Evolutionary conservation across 108 stramenopile species (phyloP).

Genomic region (Cyclotella choctawhatcheeana): DNA sequence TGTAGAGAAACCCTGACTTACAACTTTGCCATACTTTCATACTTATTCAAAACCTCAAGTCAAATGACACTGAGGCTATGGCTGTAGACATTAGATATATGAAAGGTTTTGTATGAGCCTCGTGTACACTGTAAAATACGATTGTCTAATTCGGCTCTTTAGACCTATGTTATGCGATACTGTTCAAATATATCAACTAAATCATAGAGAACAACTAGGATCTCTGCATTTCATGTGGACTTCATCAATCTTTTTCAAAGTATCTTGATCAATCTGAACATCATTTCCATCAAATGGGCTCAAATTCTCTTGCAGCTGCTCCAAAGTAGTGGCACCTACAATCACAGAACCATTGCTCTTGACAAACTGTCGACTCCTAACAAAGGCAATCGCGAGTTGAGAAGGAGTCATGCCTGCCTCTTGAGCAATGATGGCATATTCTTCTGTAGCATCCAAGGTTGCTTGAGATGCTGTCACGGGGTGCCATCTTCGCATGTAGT

Average conservation of each 20-base stretch:
- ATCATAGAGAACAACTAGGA: slow-evolving; percentile 51
- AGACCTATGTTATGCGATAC: too few relatives aligned
- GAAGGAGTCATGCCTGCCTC: slow-evolving; percentile 74
- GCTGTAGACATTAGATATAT: too few relatives aligned
- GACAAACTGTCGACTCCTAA: slow-evolving; percentile 79
- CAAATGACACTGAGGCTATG: too few relatives aligned
- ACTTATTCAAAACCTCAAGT: too few relatives aligned
- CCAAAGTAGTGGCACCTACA: slow-evolving; percentile 90
- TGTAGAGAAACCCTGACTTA: too few relatives aligned
- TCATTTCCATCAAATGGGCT: slow-evolving; percentile 48
- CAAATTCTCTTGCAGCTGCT: slow-evolving; percentile 84
- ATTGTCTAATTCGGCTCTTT: too few relatives aligned
- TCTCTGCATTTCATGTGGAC: slow-evolving; percentile 81
- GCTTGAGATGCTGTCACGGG: slow-evolving; percentile 53
- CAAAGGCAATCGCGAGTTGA: slow-evolving; percentile 85
- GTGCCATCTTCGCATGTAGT: slow-evolving; percentile 83
- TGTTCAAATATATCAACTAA: background rate
- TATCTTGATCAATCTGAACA: slow-evolving; percentile 58
- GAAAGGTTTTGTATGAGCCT: too few relatives aligned
- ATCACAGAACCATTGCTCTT: slow-evolving; percentile 70
- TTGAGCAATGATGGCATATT: slow-evolving; percentile 76
- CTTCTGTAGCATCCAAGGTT: slow-evolving; percentile 68
- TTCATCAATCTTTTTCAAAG: slow-evolving; percentile 54
- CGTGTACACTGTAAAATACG: too few relatives aligned
- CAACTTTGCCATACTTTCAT: too few relatives aligned